Base-by-base conservation (phyloP, 2,329 filamentous ascomycete species). In the Fusarium citri region DNA sequence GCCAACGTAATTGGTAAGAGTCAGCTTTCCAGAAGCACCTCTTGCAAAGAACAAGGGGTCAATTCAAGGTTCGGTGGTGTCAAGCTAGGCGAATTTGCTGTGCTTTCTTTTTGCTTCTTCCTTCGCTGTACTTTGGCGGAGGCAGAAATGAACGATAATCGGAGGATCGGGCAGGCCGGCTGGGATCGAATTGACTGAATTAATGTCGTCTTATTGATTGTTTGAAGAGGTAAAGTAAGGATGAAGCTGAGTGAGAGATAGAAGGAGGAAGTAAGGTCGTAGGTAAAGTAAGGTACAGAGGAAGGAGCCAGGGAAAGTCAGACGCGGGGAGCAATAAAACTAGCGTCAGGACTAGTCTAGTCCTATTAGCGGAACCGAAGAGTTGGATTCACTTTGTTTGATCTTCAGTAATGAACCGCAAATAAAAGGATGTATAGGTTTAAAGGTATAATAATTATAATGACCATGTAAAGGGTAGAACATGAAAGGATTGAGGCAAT, bases 271-370 rank as follows among this genome's bases (percentile, higher is more conserved):
- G 34, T 41, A 34, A 42, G n/a, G 49, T 53, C 41, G 60, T 64
- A 50, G 60, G 34, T 41, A 34, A 42, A 25, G 49, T 53, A 41
- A 23, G 37, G 34, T 42, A 11, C 41, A 25, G 41, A 43, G 48
- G 48, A 40, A 51, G 30, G 48, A 40, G 8, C 68, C 60, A 61
- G 55, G 57, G 18, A 45, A 72, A 70, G 71, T 72, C 62, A 75
- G 71, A 75, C 70, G 73, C 65, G 73, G 73, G 72, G 73, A 75
- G 73, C 54, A 64, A 23, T 42, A 53, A 68, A 63, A 64, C 68
- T 75, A 75, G 72, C 46, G 73, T 62, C 55, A 65, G 40, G n/a
- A 51, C 61, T 74, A 75, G 71, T 74, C 64, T 74, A 75, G 71
- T 74, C 65, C 37, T 41, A 56, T 67, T 70, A 68, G 73, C 73